phyloP scores from a whole-genome alignment of 2,329 filamentous ascomycete genomes.

The Beauveria sp. region DNA sequence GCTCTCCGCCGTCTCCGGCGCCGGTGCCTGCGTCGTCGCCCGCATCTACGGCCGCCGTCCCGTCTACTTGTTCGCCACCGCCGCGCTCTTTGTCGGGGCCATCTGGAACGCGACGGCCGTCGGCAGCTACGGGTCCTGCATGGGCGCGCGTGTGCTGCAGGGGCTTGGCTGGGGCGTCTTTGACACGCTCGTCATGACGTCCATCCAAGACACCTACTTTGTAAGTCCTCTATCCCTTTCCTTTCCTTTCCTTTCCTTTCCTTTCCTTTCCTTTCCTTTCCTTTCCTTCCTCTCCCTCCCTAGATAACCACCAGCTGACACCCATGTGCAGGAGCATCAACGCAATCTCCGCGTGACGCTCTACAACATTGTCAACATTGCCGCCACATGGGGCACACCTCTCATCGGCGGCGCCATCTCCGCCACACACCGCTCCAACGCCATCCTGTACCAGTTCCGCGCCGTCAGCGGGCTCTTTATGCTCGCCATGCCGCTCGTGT shows the following conservation, averaged over 20 bases:
- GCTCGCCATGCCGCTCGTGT: conserved; percentile 38
- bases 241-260: background rate
- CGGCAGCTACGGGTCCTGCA: conserved; percentile 35
- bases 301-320: too few species aligned
- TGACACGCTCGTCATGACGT: conserved; percentile 43
- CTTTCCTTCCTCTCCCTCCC: background rate
- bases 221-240: conserved; percentile 27
- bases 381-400: conserved; percentile 46
- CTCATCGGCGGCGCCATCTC: conserved; percentile 40
- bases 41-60: conserved; percentile 46
- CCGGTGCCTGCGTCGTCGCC: conserved; percentile 34
- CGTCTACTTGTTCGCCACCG: conserved; percentile 40
- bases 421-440: conserved; percentile 30
- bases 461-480: conserved; percentile 42
- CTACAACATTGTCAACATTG: conserved; percentile 36
- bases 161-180: conserved; percentile 53
- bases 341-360: conserved; percentile 36
- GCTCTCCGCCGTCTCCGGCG: conserved; percentile 38
- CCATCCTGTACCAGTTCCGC: conserved; percentile 41
- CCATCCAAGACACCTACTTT: conserved; percentile 51
- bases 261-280: too few species aligned
- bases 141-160: conserved; percentile 46
- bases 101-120: conserved; percentile 42
- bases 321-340: conserved; percentile 40
- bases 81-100: conserved; percentile 39